These are phyloP conservation scores for Penicillium sp. DNA, from an alignment of 2,329 filamentous ascomycete species.

Conservation along the genomic window DNA sequence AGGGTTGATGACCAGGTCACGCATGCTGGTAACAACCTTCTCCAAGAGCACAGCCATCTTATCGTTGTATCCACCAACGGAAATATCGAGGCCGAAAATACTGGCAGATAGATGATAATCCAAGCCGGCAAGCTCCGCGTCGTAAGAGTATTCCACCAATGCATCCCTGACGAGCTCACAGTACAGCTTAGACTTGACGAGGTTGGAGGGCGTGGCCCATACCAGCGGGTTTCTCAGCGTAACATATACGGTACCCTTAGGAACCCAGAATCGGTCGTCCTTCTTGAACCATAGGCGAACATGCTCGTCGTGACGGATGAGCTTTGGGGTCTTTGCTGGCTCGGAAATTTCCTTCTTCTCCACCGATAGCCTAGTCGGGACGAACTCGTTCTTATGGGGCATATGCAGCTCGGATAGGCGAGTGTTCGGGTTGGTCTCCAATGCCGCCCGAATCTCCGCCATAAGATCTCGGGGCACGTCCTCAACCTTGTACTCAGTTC, in stretches of 20 bases:
- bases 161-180: conserved; percentile 87
- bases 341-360: conserved; percentile 89
- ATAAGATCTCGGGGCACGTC: conserved; percentile 79
- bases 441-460: conserved; percentile 69
- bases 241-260: conserved; percentile 85
- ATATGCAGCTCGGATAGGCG: conserved; percentile 77
- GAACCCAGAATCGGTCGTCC: conserved; percentile 97
- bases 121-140: conserved; percentile 89
- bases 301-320: conserved; percentile 82
- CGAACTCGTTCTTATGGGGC: conserved; percentile 93
- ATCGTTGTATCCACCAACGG: conserved; percentile 91
- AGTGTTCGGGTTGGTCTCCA: conserved; percentile 60
- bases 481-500: conserved; percentile 87
- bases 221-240: conserved; percentile 79
- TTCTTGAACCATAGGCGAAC: conserved; percentile 97
- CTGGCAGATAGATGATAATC: conserved; percentile 79
- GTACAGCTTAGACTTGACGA: conserved; percentile 78
- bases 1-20: conserved; percentile 80
- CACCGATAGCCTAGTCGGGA: conserved; percentile 89
- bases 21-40: conserved; percentile 82
- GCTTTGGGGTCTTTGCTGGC: conserved; percentile 72
- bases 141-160: conserved; percentile 91
- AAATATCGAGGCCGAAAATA: conserved; percentile 74
- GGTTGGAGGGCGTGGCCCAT: conserved; percentile 77
- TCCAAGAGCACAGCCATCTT: conserved; percentile 90